Conservation (phyloP, 768 basidiomycete species). For the Solioccasus polychromus region DNA sequence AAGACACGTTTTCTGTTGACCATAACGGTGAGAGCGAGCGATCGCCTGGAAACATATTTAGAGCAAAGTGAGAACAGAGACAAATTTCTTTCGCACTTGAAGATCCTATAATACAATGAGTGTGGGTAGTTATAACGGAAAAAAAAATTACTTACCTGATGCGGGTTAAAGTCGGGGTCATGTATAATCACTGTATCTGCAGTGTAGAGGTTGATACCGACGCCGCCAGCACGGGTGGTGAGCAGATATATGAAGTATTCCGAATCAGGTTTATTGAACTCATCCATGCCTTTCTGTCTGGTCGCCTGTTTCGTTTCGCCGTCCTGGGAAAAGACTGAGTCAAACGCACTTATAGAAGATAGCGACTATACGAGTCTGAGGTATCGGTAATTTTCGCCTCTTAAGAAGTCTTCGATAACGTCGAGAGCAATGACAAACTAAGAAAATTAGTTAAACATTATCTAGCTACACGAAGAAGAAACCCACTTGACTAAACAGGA, state of each 20-base stretch:
- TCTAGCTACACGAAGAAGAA: background rate
- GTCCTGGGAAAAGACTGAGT: slow-evolving; percentile 50
- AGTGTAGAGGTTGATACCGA: slow-evolving; percentile 87
- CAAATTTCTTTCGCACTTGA: slow-evolving; percentile 55
- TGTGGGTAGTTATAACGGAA: slow-evolving; percentile 9
- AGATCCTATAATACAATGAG: slow-evolving; percentile 59
- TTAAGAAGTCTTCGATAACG: slow-evolving; percentile 84
- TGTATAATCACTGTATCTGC: slow-evolving; percentile 93
- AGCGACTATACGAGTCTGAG: slow-evolving; percentile 61
- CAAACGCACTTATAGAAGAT: slow-evolving; percentile 1
- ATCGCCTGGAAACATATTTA: slow-evolving; percentile 66
- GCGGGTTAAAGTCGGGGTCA: slow-evolving; percentile 99
- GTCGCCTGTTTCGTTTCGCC: slow-evolving; percentile 80
- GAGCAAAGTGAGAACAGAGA: background rate
- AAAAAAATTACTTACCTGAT: slow-evolving; percentile 55
- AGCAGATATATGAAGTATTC: slow-evolving; percentile 90
- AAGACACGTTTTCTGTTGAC: slow-evolving; percentile 90
- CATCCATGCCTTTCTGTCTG: slow-evolving; percentile 95
- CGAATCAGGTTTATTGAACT: slow-evolving; percentile 85
- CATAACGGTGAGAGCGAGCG: slow-evolving; percentile 90
- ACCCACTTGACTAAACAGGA: slow-evolving; percentile 87
- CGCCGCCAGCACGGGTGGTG: slow-evolving; percentile 90
- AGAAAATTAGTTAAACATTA: background rate
- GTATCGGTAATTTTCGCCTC: slow-evolving; percentile 76
- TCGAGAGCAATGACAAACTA: slow-evolving; percentile 88